Evolutionary conservation across 768 basidiomycete genomes (phyloP), one percentile per base, ranked within the genome.

Genomic region (Boletus sp.): DNA sequence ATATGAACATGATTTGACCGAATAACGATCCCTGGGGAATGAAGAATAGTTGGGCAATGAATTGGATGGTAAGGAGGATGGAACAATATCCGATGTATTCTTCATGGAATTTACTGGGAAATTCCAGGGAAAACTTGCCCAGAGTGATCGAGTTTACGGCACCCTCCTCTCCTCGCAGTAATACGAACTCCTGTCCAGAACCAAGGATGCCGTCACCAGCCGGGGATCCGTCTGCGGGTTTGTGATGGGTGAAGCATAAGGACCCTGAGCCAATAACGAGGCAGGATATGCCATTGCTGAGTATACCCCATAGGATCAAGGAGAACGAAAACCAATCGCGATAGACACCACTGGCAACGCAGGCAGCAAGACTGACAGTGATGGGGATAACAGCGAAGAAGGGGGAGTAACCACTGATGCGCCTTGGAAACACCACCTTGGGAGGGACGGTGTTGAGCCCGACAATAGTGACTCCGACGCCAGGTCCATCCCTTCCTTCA

Each of bases 1-100:
- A 20, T 17, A 72, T 51, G 57, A 72, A 71, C 64, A 71, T 56
- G 52, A 70, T 52, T 52, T 72, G 71, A 1, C 71, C 70, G 18
- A 71, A 71, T 11, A 70, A 52, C 5, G 58, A 53, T n/a, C 55
- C 64, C 47, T 69, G 66, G 2, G 70, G 69, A 18, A 69, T 65
- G 15, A 71, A 60, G 52, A 71, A 48, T 7, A 71, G 62, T 46
- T 71, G 70, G 9, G 59, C 50, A 14, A 70, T 47, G 59, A 69
- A 71, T 47, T 71, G 70, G 28, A 54, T 48, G 3, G 57, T 51
- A 12, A 69, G 60, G 15, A 69, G 54, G 35, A 68, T 18, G 5
- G 69, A 67, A 10, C 61, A 59, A 1, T 24, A 51, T 47, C 58
- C 54, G n/a, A 59, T 47, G 45, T 46, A 42, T 28, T 59, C 49